These are phyloP conservation scores for Fusarium sp. DNA, from an alignment of 2,329 filamentous ascomycete species.

Conservation along the genomic window DNA sequence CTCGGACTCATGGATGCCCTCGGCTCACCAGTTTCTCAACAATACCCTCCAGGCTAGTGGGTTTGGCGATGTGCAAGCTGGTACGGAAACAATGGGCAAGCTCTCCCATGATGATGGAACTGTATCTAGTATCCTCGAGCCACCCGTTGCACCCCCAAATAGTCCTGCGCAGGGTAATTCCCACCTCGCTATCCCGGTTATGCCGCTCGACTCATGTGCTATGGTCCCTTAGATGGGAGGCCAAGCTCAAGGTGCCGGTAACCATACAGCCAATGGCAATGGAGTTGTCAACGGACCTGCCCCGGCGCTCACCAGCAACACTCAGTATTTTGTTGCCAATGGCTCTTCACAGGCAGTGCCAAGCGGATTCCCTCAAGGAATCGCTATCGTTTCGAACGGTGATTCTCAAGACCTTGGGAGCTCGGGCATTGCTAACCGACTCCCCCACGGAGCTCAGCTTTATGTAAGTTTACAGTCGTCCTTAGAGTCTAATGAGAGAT, in stretches of 20 bases:
- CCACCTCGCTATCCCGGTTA: neutral
- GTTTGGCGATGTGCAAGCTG: neutral
- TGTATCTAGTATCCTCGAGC: slow-evolving; percentile 1
- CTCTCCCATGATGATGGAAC: neutral
- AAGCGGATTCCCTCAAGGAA: neutral
- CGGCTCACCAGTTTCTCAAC: slow-evolving; percentile 40
- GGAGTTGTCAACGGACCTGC: neutral
- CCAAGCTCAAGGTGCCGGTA: slow-evolving; percentile 19
- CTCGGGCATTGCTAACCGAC: slow-evolving; percentile 9
- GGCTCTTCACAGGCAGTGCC: neutral
- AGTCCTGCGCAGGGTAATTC: slow-evolving; percentile 9
- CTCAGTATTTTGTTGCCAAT: neutral
- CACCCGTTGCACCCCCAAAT: slow-evolving; percentile 35
- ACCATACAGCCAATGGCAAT: neutral
- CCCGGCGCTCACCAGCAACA: neutral
- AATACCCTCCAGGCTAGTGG: slow-evolving; percentile 40
- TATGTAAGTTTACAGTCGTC: slow-evolving; percentile 13
- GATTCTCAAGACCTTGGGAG: neutral
- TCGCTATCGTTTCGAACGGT: neutral
- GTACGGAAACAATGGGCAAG: neutral
- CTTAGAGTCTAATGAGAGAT: neutral
- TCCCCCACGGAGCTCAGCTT: slow-evolving; percentile 17
- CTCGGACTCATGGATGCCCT: slow-evolving; percentile 39
- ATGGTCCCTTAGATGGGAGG: slow-evolving; percentile 43
- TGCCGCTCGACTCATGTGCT: slow-evolving; percentile 3